Evolutionary conservation across 257 asterid genomes (phyloP).

Genomic region (Solanum rostratum): DNA sequence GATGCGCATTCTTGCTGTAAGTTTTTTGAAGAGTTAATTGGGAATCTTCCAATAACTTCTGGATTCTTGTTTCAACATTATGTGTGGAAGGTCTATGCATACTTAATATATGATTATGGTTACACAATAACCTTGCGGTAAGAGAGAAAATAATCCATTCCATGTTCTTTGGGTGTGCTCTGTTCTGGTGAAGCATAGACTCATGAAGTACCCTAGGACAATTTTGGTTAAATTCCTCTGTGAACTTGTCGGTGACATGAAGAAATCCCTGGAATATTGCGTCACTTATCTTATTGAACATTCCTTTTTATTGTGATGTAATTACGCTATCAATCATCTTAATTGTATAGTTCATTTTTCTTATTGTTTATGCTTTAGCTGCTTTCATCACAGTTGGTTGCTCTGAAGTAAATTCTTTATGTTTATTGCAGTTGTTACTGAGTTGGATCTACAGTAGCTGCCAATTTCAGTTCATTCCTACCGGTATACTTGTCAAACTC

Average conservation of each 20-base stretch:
- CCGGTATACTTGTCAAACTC: slow-evolving; percentile 21
- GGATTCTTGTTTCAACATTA: not conserved
- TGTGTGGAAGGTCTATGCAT: not conserved
- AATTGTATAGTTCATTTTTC: not conserved
- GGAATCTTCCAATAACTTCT: not conserved
- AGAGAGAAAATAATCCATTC: not conserved
- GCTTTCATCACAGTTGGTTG: not conserved
- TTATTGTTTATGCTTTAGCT: not conserved
- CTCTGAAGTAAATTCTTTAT: not conserved
- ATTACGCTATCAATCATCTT: not conserved
- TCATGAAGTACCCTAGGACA: not conserved
- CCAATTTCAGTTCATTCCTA: slow-evolving; percentile 35
- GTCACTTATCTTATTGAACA: not conserved
- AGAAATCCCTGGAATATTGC: not conserved
- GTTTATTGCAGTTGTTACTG: slow-evolving; percentile 36
- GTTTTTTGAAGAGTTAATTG: not conserved
- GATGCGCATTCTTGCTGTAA: slow-evolving; percentile 51
- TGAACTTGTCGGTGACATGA: not conserved
- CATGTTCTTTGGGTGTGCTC: not conserved
- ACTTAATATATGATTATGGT: not conserved
- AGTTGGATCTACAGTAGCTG: slow-evolving; percentile 28
- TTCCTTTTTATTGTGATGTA: not conserved
- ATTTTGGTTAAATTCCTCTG: not conserved
- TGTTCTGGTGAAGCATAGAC: not conserved
- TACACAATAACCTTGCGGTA: not conserved